phyloP scores from a whole-genome alignment of 495 filamentous ascomycete genomes.

The Aeminium ludgeri region DNA sequence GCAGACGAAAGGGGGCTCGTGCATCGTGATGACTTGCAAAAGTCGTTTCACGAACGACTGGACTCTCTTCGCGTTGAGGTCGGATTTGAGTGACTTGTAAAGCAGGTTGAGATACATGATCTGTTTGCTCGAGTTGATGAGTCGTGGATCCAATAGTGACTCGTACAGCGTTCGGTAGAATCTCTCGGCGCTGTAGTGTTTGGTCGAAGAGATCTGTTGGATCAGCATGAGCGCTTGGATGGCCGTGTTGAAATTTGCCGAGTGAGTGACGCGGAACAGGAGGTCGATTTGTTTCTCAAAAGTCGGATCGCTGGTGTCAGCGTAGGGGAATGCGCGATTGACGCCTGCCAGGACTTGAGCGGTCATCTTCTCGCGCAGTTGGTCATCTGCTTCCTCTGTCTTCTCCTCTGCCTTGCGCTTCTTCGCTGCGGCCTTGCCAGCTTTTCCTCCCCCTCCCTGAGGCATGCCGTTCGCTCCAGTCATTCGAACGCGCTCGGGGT shows the following conservation, averaged over 20 bases:
- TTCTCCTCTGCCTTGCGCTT: conserved; percentile 37
- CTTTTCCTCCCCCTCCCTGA: conserved; percentile 34
- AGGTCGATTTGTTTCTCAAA: conserved; percentile 83
- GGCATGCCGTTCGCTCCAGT: conserved; percentile 27
- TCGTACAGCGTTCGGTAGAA: conserved; percentile 94
- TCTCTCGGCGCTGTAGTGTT: conserved; percentile 63
- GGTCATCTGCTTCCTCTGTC: conserved; percentile 40
- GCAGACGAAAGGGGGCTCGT: conserved; percentile 83
- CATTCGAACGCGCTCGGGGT: conserved; percentile 4
- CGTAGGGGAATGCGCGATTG: conserved; percentile 88
- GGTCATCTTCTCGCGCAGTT: conserved; percentile 73
- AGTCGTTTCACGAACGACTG: conserved; percentile 87
- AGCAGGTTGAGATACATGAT: conserved; percentile 84
- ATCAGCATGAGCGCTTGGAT: conserved; percentile 92
- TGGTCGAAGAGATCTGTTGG: conserved; percentile 70
- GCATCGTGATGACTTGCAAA: conserved; percentile 66
- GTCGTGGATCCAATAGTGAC: conserved; percentile 75
- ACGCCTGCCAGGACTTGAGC: conserved; percentile 83
- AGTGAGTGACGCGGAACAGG: conserved; percentile 86
- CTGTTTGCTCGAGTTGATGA: conserved; percentile 84
- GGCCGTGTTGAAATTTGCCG: conserved; percentile 95
- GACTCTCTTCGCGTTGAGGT: conserved; percentile 70
- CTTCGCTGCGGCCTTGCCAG: conserved; percentile 32
- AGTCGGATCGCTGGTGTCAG: conserved; percentile 51
- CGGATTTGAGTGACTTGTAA: conserved; percentile 70